These are phyloP conservation scores for Jasminum sambac DNA, from an alignment of 257 asterid species.

Conservation along the genomic window DNA sequence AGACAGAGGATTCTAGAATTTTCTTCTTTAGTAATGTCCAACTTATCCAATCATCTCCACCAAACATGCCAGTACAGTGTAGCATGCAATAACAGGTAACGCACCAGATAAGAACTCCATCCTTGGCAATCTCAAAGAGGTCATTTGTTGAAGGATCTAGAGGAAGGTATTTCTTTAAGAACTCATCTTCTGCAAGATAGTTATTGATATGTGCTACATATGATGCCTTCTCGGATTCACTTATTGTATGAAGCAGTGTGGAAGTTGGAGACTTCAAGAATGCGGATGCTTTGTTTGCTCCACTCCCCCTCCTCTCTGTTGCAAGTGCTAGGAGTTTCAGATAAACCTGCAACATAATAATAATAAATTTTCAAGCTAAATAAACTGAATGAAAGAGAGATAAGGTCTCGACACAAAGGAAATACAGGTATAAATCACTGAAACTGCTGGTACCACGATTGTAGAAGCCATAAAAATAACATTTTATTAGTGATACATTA, in stretches of 20 bases:
- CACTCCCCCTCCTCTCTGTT: conserved; percentile 67
- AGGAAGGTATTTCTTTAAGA: conserved; percentile 77
- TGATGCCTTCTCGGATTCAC: conserved; percentile 93
- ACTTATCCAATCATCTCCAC: background rate
- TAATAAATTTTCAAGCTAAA: conserved; percentile 16
- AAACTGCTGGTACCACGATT: background rate
- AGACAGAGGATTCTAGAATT: background rate
- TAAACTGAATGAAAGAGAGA: background rate
- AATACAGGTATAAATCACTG: background rate
- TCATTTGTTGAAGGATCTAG: conserved; percentile 82
- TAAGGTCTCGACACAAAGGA: background rate
- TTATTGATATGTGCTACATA: conserved; percentile 93
- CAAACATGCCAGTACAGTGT: conserved; percentile 7
- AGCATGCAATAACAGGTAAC: conserved; percentile 22
- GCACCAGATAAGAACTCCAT: conserved; percentile 98
- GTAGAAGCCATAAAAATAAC: background rate
- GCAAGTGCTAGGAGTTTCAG: conserved; percentile 85
- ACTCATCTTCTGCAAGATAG: conserved; percentile 79
- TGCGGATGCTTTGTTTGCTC: conserved; percentile 84
- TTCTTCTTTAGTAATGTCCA: background rate
- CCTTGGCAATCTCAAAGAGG: conserved; percentile 91
- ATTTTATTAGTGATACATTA: background rate
- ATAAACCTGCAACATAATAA: conserved; percentile 59
- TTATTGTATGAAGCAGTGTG: conserved; percentile 90
- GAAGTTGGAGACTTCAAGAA: conserved; percentile 94